Percentiles rank a stretch among this genome's conserved stretches.
phyloP scores from a whole-genome alignment of 2,329 filamentous ascomycete genomes.

The Colletotrichum noveboracense region DNA sequence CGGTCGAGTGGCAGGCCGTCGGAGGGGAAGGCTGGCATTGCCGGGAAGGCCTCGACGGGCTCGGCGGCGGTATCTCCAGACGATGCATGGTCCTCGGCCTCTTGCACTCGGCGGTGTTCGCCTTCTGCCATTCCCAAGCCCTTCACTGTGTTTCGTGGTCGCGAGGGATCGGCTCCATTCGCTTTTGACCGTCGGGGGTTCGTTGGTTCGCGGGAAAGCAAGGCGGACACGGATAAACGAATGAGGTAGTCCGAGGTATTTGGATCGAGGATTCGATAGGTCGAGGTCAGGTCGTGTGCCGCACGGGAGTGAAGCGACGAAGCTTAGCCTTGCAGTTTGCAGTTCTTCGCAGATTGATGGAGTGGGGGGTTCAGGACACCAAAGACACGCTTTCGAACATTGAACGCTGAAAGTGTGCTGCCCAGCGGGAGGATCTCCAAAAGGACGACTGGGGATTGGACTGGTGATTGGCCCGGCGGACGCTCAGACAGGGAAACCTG shows the following conservation, averaged over 20 bases:
- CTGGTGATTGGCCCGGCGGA: not conserved
- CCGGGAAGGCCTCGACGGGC: slow-evolving; percentile 9
- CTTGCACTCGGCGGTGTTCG: not conserved
- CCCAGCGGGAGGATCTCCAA: not conserved
- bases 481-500: not conserved
- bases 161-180: slow-evolving; percentile 13
- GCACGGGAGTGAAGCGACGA: not conserved
- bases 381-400: not conserved
- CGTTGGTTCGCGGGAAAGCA: not conserved
- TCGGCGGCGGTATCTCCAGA: not conserved
- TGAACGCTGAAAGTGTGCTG: not conserved
- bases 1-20: not conserved
- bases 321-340: slow-evolving; percentile 14
- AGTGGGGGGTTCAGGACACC: not conserved
- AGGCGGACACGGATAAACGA: not conserved
- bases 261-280: not conserved
- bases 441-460: not conserved
- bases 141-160: slow-evolving; percentile 8
- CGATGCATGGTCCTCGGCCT: slow-evolving; percentile 5
- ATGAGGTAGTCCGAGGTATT: not conserved
- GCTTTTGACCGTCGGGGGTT: not conserved
- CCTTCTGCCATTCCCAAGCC: slow-evolving; percentile 16
- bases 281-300: not conserved
- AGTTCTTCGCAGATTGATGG: slow-evolving; percentile 9
- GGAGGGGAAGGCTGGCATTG: slow-evolving; percentile 7